These are phyloP conservation scores for Myochromella boudieri DNA, from an alignment of 768 basidiomycete genomes.

Conservation along the genomic window DNA sequence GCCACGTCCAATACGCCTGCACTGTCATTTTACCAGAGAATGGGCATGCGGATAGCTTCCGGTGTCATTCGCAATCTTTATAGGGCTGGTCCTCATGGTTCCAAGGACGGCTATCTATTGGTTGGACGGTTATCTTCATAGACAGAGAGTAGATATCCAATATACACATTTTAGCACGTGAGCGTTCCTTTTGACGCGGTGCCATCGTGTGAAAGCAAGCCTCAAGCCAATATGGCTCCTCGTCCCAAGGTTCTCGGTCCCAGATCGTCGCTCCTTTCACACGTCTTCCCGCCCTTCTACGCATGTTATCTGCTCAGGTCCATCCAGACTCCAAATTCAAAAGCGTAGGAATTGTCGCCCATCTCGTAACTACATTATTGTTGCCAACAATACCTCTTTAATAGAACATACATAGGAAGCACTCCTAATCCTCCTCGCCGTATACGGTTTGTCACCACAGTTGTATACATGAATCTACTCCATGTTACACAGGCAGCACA, in stretches of 20 bases:
- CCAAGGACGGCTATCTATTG: slow-evolving; percentile 43
- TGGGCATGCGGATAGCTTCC: slow-evolving; percentile 37
- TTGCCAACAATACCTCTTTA: neutral
- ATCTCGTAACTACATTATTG: neutral
- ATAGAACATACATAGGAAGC: slow-evolving; percentile 75
- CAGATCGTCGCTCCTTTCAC: slow-evolving; percentile 31
- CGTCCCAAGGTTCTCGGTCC: slow-evolving; percentile 9
- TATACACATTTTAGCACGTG: neutral
- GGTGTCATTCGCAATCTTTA: slow-evolving; percentile 39
- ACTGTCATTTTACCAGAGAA: slow-evolving; percentile 41
- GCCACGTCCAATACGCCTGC: slow-evolving; percentile 42
- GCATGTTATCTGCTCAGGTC: slow-evolving; percentile 83
- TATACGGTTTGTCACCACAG: slow-evolving; percentile 43
- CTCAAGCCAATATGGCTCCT: slow-evolving; percentile 3
- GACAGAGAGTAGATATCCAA: slow-evolving; percentile 14
- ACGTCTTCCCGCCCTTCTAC: slow-evolving; percentile 67
- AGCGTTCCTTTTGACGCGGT: neutral
- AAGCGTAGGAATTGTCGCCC: slow-evolving; percentile 27
- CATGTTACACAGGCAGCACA: slow-evolving; percentile 66
- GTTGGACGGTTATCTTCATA: slow-evolving; percentile 31
- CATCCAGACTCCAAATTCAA: slow-evolving; percentile 49
- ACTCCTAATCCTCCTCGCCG: slow-evolving; percentile 67
- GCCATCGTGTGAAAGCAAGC: slow-evolving; percentile 6
- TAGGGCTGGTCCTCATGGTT: slow-evolving; percentile 31
- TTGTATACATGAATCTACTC: neutral